A percentile compares a stretch with the other conserved stretches of the same genome.
These are phyloP conservation scores for Fusarium devonianum DNA, from an alignment of 2,329 filamentous ascomycete species.

Conservation along the genomic window DNA sequence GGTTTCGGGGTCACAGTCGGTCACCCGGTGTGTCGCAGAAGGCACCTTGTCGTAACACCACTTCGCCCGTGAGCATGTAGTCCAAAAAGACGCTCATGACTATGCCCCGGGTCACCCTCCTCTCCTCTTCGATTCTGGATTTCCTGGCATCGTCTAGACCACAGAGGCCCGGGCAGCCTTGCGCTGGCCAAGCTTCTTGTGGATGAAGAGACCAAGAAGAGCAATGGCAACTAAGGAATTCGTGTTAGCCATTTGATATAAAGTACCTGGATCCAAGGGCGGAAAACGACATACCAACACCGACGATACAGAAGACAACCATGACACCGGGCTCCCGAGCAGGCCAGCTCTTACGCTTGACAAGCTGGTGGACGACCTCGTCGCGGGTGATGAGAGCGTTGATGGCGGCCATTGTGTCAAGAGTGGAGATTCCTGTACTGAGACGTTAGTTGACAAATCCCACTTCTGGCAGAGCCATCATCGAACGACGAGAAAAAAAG, in stretches of 20 bases:
- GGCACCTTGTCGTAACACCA: conserved; percentile 39
- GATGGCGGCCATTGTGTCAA: conserved; percentile 53
- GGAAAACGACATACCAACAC: conserved; percentile 45
- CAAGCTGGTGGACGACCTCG: conserved; percentile 48
- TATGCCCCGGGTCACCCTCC: conserved; percentile 37
- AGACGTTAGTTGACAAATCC: conserved; percentile 12
- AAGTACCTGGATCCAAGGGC: no score
- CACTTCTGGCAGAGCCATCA: background rate
- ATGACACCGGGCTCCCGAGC: conserved; percentile 50
- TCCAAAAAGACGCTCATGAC: conserved; percentile 28
- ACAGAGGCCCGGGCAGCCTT: conserved; percentile 45
- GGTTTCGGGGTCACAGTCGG: conserved; percentile 43
- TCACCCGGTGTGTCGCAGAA: conserved; percentile 43
- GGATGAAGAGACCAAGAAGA: conserved; percentile 43
- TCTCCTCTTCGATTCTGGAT: conserved; percentile 25
- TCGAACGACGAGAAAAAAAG: background rate
- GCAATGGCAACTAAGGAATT: conserved; percentile 43
- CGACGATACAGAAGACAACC: conserved; percentile 54
- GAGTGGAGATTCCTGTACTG: conserved; percentile 37
- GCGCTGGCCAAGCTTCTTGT: conserved; percentile 45
- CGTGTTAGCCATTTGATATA: conserved; percentile 18
- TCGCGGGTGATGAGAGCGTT: conserved; percentile 49
- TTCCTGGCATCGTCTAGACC: conserved; percentile 28
- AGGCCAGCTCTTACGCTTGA: conserved; percentile 53
- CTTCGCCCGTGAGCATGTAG: conserved; percentile 29